Percentiles rank a stretch among this genome's conserved stretches.
These are phyloP conservation scores for Ceratobasidium sp. DNA, from an alignment of 1,284 basidiomycete species.

Conservation along the genomic window DNA sequence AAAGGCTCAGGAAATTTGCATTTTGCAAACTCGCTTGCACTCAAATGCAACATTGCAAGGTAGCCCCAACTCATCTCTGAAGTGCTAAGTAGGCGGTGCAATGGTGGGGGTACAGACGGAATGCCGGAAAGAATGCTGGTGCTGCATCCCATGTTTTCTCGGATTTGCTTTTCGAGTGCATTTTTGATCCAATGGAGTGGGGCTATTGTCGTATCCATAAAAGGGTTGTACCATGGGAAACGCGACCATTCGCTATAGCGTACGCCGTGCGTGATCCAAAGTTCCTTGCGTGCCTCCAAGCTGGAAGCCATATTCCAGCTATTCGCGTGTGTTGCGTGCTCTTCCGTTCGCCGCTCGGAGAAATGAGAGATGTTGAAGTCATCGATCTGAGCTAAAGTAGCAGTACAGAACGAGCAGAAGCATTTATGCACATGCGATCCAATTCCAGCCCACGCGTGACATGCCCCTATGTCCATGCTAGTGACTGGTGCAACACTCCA, in stretches of 20 bases:
- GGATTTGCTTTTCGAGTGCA: conserved; percentile 1
- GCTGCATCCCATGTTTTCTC: conserved; percentile 19
- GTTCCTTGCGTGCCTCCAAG: not conserved
- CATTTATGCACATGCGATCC: not conserved
- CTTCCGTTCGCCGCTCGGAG: not conserved
- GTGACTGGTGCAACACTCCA: not conserved
- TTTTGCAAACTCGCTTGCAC: not conserved
- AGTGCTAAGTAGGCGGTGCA: not conserved
- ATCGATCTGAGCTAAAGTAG: not conserved
- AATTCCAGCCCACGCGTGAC: not conserved
- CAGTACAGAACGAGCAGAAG: conserved; percentile 2
- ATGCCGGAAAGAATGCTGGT: not conserved
- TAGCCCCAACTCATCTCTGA: not conserved
- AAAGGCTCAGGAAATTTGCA: not conserved
- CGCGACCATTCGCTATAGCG: conserved; percentile 1
- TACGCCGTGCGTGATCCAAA: not conserved
- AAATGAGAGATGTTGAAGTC: not conserved
- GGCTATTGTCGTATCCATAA: not conserved
- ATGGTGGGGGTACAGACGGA: not conserved
- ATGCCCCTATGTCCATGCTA: not conserved
- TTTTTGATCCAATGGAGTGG: conserved; percentile 19
- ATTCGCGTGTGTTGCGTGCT: not conserved
- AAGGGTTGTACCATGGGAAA: not conserved
- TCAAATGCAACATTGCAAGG: no score
- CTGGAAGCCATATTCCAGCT: not conserved